Evolutionary conservation across 148 eudicot species (phyloP), one percentile per base, ranked within the genome.

Genomic region (Fallopia convolvulus): DNA sequence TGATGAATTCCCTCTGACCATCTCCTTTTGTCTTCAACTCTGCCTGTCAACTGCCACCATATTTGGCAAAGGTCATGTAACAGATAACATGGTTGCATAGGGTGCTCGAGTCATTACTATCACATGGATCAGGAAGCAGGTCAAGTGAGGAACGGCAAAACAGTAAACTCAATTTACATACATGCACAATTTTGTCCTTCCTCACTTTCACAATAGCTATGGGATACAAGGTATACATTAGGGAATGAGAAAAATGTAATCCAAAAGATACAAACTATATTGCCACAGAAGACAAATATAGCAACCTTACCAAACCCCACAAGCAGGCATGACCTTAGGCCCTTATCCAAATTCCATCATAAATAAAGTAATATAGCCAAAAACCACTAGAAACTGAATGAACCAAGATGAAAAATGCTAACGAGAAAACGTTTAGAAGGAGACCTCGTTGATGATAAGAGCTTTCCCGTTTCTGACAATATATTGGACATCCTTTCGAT

Each of bases 1-100:
- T 96, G 99, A 85, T 96, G 99, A 85, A 96, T 91, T 73, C 99
- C 99, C 61, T 91, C 99, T 80, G 97, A 88, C 99, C 99, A 96
- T 84, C 99, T 88, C 80, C 97, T 83, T 90, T 88, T 91, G 70
- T 96, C 99, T 89, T 93, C 98, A 74, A 93, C 97, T 89, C 99
- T 87, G 78, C 99, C 99, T 55, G 99, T 96, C 90, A 96, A 84
- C 99, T 95, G 83, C 72, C 80, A 76, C 70, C 75, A 83, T 42
- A 48, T 74, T 48, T 26, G 44, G 40, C 39, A 61, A 17, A 36
- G 72, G 46, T 58, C 32, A 58, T 20, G 56, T 58, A 30, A 26
- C 15, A 23, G 39, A 23, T 23, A 61, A 11, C 70, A 26, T 12
- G 17, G 39, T 61, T 61, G 1, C 68, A 61, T 39, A 61, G 36